Base-by-base conservation (phyloP, 345 rosid genomes). In the Acer yangbiense region DNA sequence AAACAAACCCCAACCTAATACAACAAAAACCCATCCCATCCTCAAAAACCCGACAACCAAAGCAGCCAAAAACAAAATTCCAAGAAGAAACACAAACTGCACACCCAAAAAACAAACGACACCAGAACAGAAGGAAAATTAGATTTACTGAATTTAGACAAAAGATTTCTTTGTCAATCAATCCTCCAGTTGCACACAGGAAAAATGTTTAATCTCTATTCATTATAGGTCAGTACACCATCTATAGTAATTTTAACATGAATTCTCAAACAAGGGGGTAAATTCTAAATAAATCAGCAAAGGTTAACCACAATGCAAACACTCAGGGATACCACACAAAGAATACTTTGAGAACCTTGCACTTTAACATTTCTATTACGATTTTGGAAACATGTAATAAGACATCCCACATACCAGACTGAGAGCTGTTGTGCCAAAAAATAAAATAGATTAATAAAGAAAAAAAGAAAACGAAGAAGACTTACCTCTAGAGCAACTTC, bases 381-480 rank as follows among this genome's bases (percentile, higher is more conserved):
- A 43, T 21, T 43, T 14, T 14, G 18, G 61, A 72, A 55, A 69
- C 54, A 54, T 25, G 23, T n/a, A 65, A 20, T 73, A 63, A 50
- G 17, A 77, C 9, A 8, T 72, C 6, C 46, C 21, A 76, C 87
- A 44, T 88, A 86, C 91, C 84, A 88, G 32, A 78, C 90, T 88
- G 65, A 95, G 85, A 78, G 98, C 99, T 41, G 98, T 95, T 74
- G 99, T 95, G 57, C 99, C 99, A 65, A 95, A n/a, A n/a, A n/a
- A n/a, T n/a, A n/a, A n/a, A n/a, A n/a, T n/a, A n/a, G n/a, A n/a
- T n/a, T n/a, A n/a, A n/a, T n/a, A n/a, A n/a, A n/a, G n/a, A n/a
- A n/a, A n/a, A n/a, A n/a, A n/a, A n/a, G n/a, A n/a, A n/a, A n/a
- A n/a, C n/a, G n/a, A n/a, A n/a, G n/a, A n/a, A n/a, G n/a, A n/a